Evolutionary conservation across 345 rosid genomes (phyloP).

Genomic region (Noccaea bulbosa): DNA sequence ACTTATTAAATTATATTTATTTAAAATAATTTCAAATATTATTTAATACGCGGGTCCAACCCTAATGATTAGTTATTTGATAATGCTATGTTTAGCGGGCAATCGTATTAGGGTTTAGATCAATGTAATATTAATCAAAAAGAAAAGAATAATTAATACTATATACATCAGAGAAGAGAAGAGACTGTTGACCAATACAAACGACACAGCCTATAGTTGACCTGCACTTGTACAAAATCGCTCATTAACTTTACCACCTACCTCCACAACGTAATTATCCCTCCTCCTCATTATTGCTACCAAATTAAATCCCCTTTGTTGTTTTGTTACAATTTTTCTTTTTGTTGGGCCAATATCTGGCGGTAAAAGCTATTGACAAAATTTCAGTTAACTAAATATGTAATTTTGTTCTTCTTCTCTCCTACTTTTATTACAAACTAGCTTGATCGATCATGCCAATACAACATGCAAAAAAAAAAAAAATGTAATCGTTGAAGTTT

Average conservation of each 20-base stretch:
- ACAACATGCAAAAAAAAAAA: neutral
- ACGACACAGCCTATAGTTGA: constrained; percentile 33
- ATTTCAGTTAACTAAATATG: constrained; percentile 1
- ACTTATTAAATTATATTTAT: no score
- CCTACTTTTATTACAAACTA: no score
- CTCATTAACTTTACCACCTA: constrained; percentile 45
- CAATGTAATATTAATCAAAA: neutral
- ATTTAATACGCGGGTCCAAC: no score
- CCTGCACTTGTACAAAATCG: constrained; percentile 42
- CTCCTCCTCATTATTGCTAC: constrained; percentile 33
- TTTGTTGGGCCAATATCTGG: neutral
- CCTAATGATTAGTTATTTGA: constrained; percentile 5
- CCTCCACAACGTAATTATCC: constrained; percentile 36
- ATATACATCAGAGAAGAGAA: constrained; percentile 3
- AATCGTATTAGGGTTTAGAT: constrained; percentile 25
- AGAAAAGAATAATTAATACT: constrained; percentile 11
- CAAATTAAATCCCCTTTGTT: constrained; percentile 22
- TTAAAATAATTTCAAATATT: no score
- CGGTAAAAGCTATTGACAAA: constrained; percentile 10
- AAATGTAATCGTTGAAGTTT: no score
- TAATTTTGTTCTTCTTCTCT: no score
- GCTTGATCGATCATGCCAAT: no score
- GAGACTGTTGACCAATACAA: constrained; percentile 38
- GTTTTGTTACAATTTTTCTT: neutral
- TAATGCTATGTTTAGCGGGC: constrained; percentile 19